phyloP scores from a whole-genome alignment of 2,329 filamentous ascomycete species.

The Pezicula rhizophila region DNA sequence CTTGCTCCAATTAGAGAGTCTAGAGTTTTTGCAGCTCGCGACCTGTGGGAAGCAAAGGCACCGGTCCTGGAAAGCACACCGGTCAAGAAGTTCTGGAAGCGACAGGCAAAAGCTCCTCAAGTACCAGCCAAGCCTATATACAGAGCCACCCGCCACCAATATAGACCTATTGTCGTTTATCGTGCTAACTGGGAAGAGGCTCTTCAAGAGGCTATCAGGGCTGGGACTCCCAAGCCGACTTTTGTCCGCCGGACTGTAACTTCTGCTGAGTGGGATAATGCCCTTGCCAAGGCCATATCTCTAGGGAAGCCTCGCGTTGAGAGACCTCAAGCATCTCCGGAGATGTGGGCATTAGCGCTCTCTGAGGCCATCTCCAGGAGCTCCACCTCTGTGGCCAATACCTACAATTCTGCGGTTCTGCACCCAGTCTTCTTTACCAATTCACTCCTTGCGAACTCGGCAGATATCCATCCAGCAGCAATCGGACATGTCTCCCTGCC shows the following conservation, averaged over 20 bases:
- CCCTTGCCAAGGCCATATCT: not conserved
- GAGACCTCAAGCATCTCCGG: not conserved
- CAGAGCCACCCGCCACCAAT: slow-evolving; percentile 13
- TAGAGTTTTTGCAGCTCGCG: slow-evolving; percentile 18
- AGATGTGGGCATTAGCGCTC: not conserved
- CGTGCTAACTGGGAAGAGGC: slow-evolving; percentile 19
- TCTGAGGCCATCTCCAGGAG: not conserved
- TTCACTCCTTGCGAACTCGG: not conserved
- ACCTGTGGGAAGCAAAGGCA: slow-evolving; percentile 18
- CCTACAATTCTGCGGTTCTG: no score
- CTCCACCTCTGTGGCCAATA: not conserved
- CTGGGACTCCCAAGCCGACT: slow-evolving; percentile 5
- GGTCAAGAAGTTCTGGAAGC: slow-evolving; percentile 7
- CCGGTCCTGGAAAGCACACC: slow-evolving; percentile 8
- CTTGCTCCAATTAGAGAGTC: slow-evolving; percentile 19
- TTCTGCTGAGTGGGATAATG: not conserved
- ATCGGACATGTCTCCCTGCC: not conserved
- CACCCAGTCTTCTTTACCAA: not conserved
- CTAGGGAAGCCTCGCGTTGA: not conserved
- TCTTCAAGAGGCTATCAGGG: slow-evolving; percentile 18
- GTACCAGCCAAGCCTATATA: not conserved
- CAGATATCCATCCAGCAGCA: not conserved
- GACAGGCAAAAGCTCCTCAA: slow-evolving; percentile 1
- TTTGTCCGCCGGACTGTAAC: not conserved
- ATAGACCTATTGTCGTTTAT: slow-evolving; percentile 8